These are phyloP conservation scores for Chlorella sp. DNA, from an alignment of 139 green algal genomes.

Conservation along the genomic window DNA sequence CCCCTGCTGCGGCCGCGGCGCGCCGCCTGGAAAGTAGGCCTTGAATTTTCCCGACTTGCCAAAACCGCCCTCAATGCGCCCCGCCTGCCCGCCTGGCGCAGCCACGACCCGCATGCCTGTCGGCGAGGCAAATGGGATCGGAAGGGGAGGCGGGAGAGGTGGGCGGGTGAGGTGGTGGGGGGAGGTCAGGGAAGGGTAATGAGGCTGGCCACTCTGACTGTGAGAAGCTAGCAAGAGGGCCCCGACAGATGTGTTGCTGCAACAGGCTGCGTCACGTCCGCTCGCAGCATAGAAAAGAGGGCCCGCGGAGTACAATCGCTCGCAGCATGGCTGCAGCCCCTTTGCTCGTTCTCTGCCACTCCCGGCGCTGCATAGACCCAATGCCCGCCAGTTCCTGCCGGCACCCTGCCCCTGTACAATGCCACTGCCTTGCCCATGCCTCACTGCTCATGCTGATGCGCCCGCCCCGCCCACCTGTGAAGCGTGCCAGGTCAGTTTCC, in stretches of 20 bases:
- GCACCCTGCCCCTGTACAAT: neutral
- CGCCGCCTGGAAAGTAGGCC: conserved; percentile 60
- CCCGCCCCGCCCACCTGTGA: conserved; percentile 44
- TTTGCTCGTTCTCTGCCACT: too few species aligned
- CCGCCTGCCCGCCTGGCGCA: conserved; percentile 50
- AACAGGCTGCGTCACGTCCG: neutral
- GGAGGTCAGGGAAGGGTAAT: neutral
- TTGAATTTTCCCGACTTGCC: conserved; percentile 91
- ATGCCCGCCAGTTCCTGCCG: too few species aligned
- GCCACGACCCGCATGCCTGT: conserved; percentile 72
- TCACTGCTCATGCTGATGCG: too few species aligned
- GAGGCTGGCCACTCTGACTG: neutral
- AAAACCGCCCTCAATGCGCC: conserved; percentile 81
- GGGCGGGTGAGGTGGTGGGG: neutral
- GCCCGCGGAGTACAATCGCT: too few species aligned
- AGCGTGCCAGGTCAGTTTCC: conserved; percentile 89
- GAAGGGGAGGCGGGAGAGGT: neutral
- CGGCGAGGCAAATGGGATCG: neutral
- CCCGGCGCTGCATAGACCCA: too few species aligned
- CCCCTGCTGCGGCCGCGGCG: conserved; percentile 20
- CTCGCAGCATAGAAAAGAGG: too few species aligned
- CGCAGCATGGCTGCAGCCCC: too few species aligned
- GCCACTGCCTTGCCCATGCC: too few species aligned
- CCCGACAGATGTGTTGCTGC: neutral
- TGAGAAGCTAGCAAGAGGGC: neutral